These are phyloP conservation scores for Hypholoma fasciculare DNA, from an alignment of 768 basidiomycete species.

Conservation along the genomic window DNA sequence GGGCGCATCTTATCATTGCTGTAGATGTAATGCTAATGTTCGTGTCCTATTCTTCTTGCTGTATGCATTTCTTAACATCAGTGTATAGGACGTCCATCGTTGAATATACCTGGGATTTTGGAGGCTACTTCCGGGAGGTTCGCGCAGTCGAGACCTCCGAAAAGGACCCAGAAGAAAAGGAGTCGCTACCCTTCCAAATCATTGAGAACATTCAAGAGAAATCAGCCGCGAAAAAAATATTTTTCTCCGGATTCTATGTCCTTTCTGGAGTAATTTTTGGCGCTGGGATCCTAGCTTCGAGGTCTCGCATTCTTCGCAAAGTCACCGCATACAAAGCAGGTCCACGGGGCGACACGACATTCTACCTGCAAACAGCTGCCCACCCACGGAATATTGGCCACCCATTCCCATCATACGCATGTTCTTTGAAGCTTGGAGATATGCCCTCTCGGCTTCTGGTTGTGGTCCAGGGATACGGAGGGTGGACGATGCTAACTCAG, in stretches of 20 bases:
- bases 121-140: conserved; percentile 2
- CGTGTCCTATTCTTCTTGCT: background rate
- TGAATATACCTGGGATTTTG: conserved; percentile 15
- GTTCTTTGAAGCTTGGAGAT: background rate
- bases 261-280: background rate
- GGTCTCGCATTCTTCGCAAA: conserved; percentile 11
- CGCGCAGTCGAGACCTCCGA: conserved; percentile 1
- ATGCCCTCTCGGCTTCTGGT: background rate
- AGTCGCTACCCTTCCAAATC: background rate
- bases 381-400: conserved; percentile 6
- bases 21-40: conserved; percentile 17
- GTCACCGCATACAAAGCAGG: background rate
- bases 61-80: background rate
- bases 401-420: conserved; percentile 2
- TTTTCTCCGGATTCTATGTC: conserved; percentile 5
- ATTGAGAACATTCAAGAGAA: background rate
- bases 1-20: conserved; percentile 13
- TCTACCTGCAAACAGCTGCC: conserved; percentile 11
- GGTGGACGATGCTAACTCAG: background rate
- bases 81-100: conserved; percentile 12
- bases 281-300: conserved; percentile 8
- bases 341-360: background rate
- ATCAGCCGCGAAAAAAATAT: background rate
- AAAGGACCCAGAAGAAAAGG: background rate
- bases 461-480: background rate